Percentiles rank a stretch among this genome's conserved stretches.
Conservation (phyloP, 257 asterid species). For the Solanum chaucha region DNA sequence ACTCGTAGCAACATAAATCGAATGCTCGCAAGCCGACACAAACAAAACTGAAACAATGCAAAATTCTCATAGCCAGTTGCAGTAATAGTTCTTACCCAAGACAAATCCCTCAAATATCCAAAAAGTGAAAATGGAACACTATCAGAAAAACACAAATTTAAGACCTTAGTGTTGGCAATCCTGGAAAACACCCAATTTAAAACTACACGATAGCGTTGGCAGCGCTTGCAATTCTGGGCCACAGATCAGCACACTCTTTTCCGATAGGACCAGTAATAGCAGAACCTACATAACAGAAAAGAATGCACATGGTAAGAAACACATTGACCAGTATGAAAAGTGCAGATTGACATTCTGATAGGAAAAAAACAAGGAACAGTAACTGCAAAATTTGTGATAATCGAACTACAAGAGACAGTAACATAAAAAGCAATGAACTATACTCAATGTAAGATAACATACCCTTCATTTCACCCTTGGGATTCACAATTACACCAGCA, state of each 20-base stretch:
- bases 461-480: slow-evolving; percentile 73
- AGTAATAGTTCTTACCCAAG: not conserved
- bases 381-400: not conserved
- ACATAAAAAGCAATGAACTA: not conserved
- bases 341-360: not conserved
- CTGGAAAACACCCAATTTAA: not conserved
- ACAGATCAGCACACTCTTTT: slow-evolving; percentile 67
- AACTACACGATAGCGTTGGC: slow-evolving; percentile 42
- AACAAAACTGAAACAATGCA: not conserved
- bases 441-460: not conserved
- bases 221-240: slow-evolving; percentile 71
- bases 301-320: not conserved
- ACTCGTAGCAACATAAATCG: no score
- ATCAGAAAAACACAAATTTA: slow-evolving; percentile 2
- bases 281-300: slow-evolving; percentile 24
- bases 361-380: not conserved
- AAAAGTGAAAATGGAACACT: not conserved
- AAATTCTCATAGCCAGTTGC: not conserved
- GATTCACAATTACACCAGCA: slow-evolving; percentile 65
- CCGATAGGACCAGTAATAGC: slow-evolving; percentile 71
- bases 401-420: not conserved
- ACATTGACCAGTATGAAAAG: not conserved
- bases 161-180: not conserved
- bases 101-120: not conserved
- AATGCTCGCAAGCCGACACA: no score